Evolutionary conservation across 2,329 filamentous ascomycete species (phyloP), one percentile per base, ranked within the genome.

Genomic region (Talaromyces sp.): DNA sequence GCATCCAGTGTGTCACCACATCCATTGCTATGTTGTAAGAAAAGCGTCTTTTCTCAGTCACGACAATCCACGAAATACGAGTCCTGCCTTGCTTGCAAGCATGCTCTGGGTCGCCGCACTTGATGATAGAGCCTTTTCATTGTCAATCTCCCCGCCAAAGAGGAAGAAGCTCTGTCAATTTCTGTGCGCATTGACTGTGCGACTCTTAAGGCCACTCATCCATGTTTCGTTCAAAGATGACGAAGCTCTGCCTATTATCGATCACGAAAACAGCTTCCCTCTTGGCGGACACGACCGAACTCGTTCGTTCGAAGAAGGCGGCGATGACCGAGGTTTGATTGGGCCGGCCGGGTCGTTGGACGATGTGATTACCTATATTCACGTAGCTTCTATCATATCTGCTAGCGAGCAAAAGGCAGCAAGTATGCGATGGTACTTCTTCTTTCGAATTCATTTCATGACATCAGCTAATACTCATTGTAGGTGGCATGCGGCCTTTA

Each of bases 51-150:
- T 97, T 75, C 82, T 97, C 45, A 90, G 93, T 72, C 87, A 86
- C n/a, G 90, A 87, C 65, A 90, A 88, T 70, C 93, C 93, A 33
- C 86, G 93, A 66, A 84, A 85, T 64, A 97, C 92, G 74, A 94
- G 91, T 71, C 93, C 93, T 49, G 92, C 93, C 3, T 82, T 97
- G 54, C 83, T 97, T 31, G 91, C 93, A 43, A 96, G 92, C 78
- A 97, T 97, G 87, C 85, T 97, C n/a, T 97, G 93, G 93, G 91
- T 96, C 56, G 92, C 92, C 35, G 93, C 93, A n/a, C 89, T 97
- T 75, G 96, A 93, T 19, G 95, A 92, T 78, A 92, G 96, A 73
- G 92, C 92, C 10, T 87, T 92, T 50, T 92, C 93, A 73, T 78
- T 97, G 67, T 92, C 92, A n/a, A 91, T 90, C 61, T 87, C 90